Percentiles rank a stretch among this genome's conserved stretches.
These are phyloP conservation scores for Ophiostoma piceae DNA, from an alignment of 2,329 filamentous ascomycete genomes.

Conservation along the genomic window DNA sequence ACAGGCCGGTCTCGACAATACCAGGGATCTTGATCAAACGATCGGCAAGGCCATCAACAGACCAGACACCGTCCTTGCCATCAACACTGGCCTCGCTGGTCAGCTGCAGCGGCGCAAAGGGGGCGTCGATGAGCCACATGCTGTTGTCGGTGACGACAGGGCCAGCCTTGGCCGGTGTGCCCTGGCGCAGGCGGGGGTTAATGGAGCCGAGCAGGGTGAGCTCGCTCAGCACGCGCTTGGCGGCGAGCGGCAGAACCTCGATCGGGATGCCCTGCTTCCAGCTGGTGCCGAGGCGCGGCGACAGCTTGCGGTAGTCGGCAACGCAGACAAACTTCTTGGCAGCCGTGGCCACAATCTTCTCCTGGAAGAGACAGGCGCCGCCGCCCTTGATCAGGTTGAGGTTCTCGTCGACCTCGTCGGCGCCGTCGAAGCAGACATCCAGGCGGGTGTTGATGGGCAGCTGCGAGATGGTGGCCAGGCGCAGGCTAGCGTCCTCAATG, in stretches of 20 bases:
- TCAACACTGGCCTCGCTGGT: conserved; percentile 37
- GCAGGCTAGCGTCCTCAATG: conserved; percentile 72
- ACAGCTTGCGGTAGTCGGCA: conserved; percentile 83
- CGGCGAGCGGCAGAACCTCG: conserved; percentile 83
- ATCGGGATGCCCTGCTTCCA: conserved; percentile 87
- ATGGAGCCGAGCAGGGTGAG: conserved; percentile 68
- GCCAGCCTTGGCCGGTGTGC: conserved; percentile 67
- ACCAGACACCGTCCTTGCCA: conserved; percentile 66
- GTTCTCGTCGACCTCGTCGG: conserved; percentile 91
- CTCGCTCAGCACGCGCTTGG: conserved; percentile 67
- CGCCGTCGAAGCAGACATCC: conserved; percentile 92
- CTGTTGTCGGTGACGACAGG: conserved; percentile 76
- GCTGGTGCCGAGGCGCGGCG: conserved; percentile 62
- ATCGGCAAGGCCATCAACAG: conserved; percentile 67
- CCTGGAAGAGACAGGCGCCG: conserved; percentile 94
- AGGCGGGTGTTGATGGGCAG: conserved; percentile 56
- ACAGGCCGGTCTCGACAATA: conserved; percentile 87
- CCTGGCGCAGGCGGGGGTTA: conserved; percentile 65
- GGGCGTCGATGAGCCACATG: conserved; percentile 88
- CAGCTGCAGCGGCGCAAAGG: conserved; percentile 71
- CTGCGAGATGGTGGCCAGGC: conserved; percentile 70
- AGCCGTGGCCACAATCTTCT: conserved; percentile 86
- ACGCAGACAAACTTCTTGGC: conserved; percentile 76
- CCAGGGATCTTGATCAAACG: conserved; percentile 77
- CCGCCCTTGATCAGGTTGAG: conserved; percentile 97